Conservation (phyloP, 257 asterid genomes). For the Ilex aquifolium region DNA sequence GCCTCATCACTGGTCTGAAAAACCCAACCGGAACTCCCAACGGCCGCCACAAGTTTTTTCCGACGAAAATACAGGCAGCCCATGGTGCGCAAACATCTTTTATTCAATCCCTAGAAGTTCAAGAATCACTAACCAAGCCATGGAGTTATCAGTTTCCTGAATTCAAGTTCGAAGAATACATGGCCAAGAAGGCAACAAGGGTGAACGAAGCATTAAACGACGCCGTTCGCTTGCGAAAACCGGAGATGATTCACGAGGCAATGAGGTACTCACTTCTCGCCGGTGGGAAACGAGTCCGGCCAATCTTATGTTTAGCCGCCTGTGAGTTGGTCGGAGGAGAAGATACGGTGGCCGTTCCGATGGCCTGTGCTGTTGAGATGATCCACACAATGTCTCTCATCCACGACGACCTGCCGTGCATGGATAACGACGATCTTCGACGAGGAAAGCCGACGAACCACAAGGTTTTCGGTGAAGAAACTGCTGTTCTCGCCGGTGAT, state of each 20-base stretch:
- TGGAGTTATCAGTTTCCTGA: neutral
- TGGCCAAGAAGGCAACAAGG: slow-evolving; percentile 28
- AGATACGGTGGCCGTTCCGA: slow-evolving; percentile 40
- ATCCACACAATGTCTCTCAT: slow-evolving; percentile 71
- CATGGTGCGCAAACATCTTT: slow-evolving; percentile 18
- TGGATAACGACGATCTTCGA: slow-evolving; percentile 62
- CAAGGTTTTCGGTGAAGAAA: slow-evolving; percentile 55
- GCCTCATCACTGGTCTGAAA: slow-evolving; percentile 1
- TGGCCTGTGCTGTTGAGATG: slow-evolving; percentile 64
- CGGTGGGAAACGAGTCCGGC: slow-evolving; percentile 58
- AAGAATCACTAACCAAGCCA: slow-evolving; percentile 14
- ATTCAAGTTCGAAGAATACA: slow-evolving; percentile 44
- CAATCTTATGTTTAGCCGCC: slow-evolving; percentile 60
- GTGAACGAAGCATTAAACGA: slow-evolving; percentile 51
- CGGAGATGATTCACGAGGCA: slow-evolving; percentile 49
- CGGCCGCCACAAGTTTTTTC: slow-evolving; percentile 1
- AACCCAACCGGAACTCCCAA: slow-evolving; percentile 5
- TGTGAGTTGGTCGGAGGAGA: slow-evolving; percentile 58
- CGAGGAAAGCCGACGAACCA: slow-evolving; percentile 63
- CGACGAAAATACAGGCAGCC: slow-evolving; percentile 25
- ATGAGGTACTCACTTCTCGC: slow-evolving; percentile 75
- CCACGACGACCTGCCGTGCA: slow-evolving; percentile 76
- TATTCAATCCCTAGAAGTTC: slow-evolving; percentile 15
- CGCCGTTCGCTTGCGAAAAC: slow-evolving; percentile 52
- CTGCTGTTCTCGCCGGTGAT: slow-evolving; percentile 63